A percentile compares a stretch with the other conserved stretches of the same genome.
Evolutionary conservation across 2,329 filamentous ascomycete genomes (phyloP).

Genomic region (Tothia fuscella): DNA sequence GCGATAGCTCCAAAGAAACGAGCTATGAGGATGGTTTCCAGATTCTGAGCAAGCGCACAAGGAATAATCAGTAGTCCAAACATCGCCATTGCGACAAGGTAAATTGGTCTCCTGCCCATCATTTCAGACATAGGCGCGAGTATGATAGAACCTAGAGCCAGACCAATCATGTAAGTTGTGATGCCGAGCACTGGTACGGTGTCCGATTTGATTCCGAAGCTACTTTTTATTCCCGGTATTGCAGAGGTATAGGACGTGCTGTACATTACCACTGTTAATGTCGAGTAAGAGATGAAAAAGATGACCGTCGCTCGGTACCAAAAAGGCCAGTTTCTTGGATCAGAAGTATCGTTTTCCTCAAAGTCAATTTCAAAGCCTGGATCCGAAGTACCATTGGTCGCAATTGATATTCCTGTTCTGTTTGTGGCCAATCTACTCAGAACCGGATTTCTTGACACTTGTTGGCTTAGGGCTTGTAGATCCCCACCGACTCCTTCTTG

Average conservation of each 20-base stretch:
- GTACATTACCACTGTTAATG: conserved; percentile 45
- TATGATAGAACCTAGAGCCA: conserved; percentile 59
- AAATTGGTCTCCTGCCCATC: conserved; percentile 55
- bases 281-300: conserved; percentile 28
- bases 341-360: conserved; percentile 47
- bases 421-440: conserved; percentile 3
- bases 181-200: conserved; percentile 62
- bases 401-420: conserved; percentile 14
- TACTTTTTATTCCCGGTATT: conserved; percentile 53
- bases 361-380: conserved; percentile 65
- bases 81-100: conserved; percentile 49
- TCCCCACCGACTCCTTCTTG: too few species aligned
- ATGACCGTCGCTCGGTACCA: conserved; percentile 41
- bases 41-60: conserved; percentile 54
- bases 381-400: conserved; percentile 29
- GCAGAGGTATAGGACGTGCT: conserved; percentile 69
- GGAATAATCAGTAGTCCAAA: conserved; percentile 63
- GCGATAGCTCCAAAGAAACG: conserved; percentile 65
- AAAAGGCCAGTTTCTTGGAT: conserved; percentile 58
- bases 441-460: too few species aligned
- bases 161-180: conserved; percentile 65
- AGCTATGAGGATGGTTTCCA: conserved; percentile 56
- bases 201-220: conserved; percentile 48
- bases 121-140: conserved; percentile 64
- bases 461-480: too few species aligned